phyloP scores from a whole-genome alignment of 495 filamentous ascomycete species.

The Durotheca rogersii region DNA sequence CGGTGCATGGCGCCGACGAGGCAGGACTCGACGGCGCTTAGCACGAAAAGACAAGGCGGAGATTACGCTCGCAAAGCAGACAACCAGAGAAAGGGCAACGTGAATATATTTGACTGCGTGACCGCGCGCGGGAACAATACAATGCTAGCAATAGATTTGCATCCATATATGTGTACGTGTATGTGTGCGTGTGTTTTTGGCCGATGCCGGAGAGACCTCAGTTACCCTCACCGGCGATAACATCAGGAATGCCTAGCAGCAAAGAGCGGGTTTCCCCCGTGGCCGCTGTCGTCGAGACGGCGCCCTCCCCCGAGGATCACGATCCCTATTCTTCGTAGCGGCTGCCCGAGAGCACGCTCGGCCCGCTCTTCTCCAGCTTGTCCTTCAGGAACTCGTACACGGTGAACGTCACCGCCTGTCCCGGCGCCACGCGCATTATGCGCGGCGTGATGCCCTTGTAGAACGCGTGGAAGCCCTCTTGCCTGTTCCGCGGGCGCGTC shows the following conservation, averaged over 20 bases:
- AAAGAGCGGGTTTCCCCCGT: too few species aligned
- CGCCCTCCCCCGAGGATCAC: background rate
- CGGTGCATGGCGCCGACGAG: too few species aligned
- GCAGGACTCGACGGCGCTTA: too few species aligned
- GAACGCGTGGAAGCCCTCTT: slow-evolving; percentile 90
- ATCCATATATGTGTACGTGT: background rate
- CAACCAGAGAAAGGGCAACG: slow-evolving; percentile 11
- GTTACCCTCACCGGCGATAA: too few species aligned
- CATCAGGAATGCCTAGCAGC: too few species aligned
- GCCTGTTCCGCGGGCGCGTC: slow-evolving; percentile 39
- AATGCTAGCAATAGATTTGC: background rate
- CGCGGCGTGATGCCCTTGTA: slow-evolving; percentile 99
- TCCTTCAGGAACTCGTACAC: slow-evolving; percentile 91
- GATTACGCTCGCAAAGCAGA: too few species aligned
- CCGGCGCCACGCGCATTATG: slow-evolving; percentile 95
- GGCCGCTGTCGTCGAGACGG: too few species aligned
- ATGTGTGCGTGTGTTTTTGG: too few species aligned
- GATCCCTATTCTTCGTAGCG: slow-evolving; percentile 69
- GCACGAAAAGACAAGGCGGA: background rate
- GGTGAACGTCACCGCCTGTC: slow-evolving; percentile 97
- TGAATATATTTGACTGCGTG: slow-evolving; percentile 11
- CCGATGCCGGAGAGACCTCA: too few species aligned
- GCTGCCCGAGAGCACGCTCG: slow-evolving; percentile 63
- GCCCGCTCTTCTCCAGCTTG: slow-evolving; percentile 71
- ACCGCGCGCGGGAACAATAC: slow-evolving; percentile 7